Conservation (phyloP, 352 stramenopile genomes). For the Thalassiosira mediterranea region DNA sequence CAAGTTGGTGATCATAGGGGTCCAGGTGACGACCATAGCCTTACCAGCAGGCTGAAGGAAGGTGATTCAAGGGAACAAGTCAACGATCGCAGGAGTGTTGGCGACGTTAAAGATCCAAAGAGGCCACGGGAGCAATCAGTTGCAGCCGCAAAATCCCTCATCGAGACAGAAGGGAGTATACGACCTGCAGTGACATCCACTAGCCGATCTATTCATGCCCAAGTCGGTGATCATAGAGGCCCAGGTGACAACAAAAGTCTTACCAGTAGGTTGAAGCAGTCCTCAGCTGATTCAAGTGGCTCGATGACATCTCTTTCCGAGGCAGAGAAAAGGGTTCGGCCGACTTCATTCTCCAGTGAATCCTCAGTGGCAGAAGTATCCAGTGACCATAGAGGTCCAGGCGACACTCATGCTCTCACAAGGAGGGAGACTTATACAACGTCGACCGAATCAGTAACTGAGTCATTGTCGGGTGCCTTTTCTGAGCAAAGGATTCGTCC, state of each 20-base stretch:
- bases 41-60: background rate
- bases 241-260: background rate
- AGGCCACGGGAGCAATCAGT: background rate
- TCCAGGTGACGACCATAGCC: background rate
- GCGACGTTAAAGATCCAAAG: conserved; percentile 10
- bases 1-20: conserved; percentile 4
- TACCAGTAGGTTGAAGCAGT: background rate
- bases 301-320: conserved; percentile 9
- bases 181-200: background rate
- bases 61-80: too few relatives aligned
- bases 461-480: conserved; percentile 8
- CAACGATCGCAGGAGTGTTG: conserved; percentile 14
- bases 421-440: conserved; percentile 2
- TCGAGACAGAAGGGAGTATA: background rate
- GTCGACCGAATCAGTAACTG: background rate
- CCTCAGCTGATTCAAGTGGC: background rate
- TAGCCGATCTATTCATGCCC: background rate
- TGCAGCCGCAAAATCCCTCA: background rate
- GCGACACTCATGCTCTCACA: conserved; percentile 21
- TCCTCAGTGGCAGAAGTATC: background rate
- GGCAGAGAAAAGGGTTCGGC: conserved; percentile 13
- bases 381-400: conserved; percentile 5
- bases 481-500: conserved; percentile 20
- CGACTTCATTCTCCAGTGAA: background rate
- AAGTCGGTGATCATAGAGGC: conserved; percentile 1